Evolutionary conservation across 495 filamentous ascomycete species (phyloP).

Genomic region (Talaromyces stipitatus): DNA sequence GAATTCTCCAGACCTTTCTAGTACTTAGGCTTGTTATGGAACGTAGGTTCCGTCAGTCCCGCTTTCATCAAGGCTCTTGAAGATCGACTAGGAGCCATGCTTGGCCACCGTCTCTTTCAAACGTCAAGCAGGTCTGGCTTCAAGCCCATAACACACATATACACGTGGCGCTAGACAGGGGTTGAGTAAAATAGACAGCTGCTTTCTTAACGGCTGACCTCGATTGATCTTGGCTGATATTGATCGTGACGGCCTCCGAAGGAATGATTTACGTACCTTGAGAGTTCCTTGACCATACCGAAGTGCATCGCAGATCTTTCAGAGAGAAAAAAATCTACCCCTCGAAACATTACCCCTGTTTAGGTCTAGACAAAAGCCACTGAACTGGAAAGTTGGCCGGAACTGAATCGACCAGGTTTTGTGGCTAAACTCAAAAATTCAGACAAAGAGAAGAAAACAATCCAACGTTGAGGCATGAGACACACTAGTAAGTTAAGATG

Average conservation of each 20-base stretch:
- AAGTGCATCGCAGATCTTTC: no score
- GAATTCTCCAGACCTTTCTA: neutral
- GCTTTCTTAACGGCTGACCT: neutral
- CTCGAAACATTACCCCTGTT: neutral
- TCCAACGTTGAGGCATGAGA: neutral
- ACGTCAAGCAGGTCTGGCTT: neutral
- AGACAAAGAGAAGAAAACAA: neutral
- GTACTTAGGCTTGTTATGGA: neutral
- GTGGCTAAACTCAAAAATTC: neutral
- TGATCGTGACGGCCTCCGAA: neutral
- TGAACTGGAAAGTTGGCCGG: neutral
- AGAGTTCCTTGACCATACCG: neutral
- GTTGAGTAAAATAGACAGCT: neutral
- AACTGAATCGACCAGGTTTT: neutral
- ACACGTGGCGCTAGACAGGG: conserved; percentile 1
- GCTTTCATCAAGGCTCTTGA: neutral
- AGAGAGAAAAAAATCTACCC: no score
- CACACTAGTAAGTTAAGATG: neutral
- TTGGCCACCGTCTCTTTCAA: neutral
- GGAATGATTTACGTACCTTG: neutral
- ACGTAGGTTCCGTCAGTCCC: neutral
- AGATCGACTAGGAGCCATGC: neutral
- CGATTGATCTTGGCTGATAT: neutral
- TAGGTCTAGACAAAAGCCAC: neutral
- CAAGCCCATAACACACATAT: neutral